Base-by-base conservation (phyloP, 2,329 filamentous ascomycete genomes). In the Fusarium sp. region DNA sequence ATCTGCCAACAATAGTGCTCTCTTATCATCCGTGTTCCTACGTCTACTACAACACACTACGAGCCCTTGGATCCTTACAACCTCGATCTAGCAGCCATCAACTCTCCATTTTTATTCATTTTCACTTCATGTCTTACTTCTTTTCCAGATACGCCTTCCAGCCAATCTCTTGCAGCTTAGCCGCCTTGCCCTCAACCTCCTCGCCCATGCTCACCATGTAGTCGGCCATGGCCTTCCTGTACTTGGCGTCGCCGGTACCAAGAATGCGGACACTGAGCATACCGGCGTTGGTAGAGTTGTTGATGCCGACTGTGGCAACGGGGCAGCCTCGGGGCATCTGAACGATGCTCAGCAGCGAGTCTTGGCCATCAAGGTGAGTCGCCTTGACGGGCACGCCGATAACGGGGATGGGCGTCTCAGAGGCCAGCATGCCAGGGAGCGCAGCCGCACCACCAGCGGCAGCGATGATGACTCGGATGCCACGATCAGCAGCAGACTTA, bases 301-400 rank as follows among this genome's bases (percentile, higher is more conserved):
- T 94, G 81, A 95, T 94, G 12, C 90, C 93, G 4, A 95, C 92
- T 0, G 93, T 95, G 7, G 93, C 93, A 15, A 92, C 91, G 11
- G 93, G 93, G 59, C 92, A 89, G 14, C 93, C 93, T 77, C 88
- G 83, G 7, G 93, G 93, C 93, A 95, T 95, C 80, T 95, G 92
- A 5, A 94, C 92, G 73, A 95, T 95, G 76, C 90, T 93, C 63
- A 92, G 84, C 64, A 95, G 83, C 70, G 90, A 92, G 79, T 95
- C 93, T 69, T 92, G 84, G 4, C 93, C 93, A 78, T 94, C 93
- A 7, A 95, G 83, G 25, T 90, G 89, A 22, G 91, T 93, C 0
- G 91, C 93, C 84, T 92, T 94, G 30, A 95, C 91, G 0, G 93
- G 93, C 1, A 95, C 91, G 6, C 93, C 93, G 66, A 95, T 94